Evolutionary conservation across 768 basidiomycete genomes (phyloP).

Genomic region (Lentinula guzmanii): DNA sequence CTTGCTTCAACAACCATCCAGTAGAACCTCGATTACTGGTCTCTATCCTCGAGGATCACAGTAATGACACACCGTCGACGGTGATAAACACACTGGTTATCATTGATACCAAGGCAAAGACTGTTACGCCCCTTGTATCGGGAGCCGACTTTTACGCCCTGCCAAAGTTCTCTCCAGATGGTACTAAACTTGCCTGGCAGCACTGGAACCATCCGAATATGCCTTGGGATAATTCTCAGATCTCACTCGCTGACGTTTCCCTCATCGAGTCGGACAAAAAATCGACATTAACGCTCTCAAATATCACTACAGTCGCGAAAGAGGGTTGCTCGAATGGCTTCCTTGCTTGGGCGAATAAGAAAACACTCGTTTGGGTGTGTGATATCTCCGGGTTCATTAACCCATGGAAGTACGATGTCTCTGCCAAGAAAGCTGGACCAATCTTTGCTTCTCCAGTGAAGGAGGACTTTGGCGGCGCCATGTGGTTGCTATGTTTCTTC

Average conservation of each 20-base stretch:
- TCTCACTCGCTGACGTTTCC: conserved; percentile 35
- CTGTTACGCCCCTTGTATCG: conserved; percentile 35
- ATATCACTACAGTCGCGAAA: conserved; percentile 31
- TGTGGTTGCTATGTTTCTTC: conserved; percentile 13
- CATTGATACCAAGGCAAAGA: conserved; percentile 42
- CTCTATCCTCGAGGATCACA: conserved; percentile 70
- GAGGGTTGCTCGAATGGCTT: conserved; percentile 33
- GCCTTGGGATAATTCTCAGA: conserved; percentile 53
- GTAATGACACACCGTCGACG: conserved; percentile 38
- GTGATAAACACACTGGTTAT: conserved; percentile 54
- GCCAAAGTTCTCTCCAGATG: conserved; percentile 48
- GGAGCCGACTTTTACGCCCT: conserved; percentile 71
- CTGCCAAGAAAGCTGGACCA: background rate
- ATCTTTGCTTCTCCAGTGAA: conserved; percentile 7
- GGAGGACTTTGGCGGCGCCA: conserved; percentile 18
- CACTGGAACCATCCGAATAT: conserved; percentile 61
- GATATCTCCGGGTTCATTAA: conserved; percentile 51
- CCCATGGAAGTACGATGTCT: conserved; percentile 36
- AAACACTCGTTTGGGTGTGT: conserved; percentile 40
- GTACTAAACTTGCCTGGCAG: conserved; percentile 44
- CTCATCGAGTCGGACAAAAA: background rate
- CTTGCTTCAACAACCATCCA: conserved; percentile 58
- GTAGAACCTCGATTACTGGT: conserved; percentile 45
- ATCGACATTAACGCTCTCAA: conserved; percentile 12
- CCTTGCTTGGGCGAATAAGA: conserved; percentile 39